Evolutionary conservation across 208 protist genomes (phyloP).

Genomic region (Acanthamoeba quina): DNA sequence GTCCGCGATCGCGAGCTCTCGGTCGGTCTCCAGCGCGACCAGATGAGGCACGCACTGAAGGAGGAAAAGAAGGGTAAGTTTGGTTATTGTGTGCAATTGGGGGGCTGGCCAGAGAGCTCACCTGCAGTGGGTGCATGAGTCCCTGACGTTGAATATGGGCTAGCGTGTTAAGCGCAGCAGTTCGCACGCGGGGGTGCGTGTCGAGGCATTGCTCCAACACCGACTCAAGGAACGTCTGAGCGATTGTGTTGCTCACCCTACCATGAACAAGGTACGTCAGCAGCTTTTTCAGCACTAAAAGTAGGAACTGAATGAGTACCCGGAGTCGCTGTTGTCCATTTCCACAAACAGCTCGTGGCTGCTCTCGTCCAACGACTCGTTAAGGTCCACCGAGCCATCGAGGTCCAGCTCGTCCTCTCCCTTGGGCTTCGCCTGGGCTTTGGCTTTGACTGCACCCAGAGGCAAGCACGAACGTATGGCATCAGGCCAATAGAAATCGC

Average conservation of each 20-base stretch:
- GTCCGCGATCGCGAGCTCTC: slow-evolving; percentile 39
- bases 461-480: not conserved
- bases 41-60: slow-evolving; percentile 60
- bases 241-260: slow-evolving; percentile 59
- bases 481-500: not conserved
- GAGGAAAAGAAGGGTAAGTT: not conserved
- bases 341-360: slow-evolving; percentile 75
- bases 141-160: slow-evolving; percentile 60
- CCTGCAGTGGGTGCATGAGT: slow-evolving; percentile 69
- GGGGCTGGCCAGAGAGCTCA: not conserved
- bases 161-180: slow-evolving; percentile 50
- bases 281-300: not conserved
- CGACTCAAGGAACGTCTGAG: slow-evolving; percentile 16
- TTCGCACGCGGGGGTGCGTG: not conserved
- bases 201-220: slow-evolving; percentile 67
- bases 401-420: not conserved
- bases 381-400: not conserved
- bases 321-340: slow-evolving; percentile 73
- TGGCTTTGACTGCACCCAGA: not conserved
- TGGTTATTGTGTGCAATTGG: not conserved
- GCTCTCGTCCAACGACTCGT: slow-evolving; percentile 26
- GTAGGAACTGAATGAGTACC: not conserved
- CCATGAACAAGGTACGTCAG: not conserved
- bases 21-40: slow-evolving; percentile 64
- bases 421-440: not conserved